Conservation (phyloP, 177 flowering plant genomes). For the Telopea speciosissima region DNA sequence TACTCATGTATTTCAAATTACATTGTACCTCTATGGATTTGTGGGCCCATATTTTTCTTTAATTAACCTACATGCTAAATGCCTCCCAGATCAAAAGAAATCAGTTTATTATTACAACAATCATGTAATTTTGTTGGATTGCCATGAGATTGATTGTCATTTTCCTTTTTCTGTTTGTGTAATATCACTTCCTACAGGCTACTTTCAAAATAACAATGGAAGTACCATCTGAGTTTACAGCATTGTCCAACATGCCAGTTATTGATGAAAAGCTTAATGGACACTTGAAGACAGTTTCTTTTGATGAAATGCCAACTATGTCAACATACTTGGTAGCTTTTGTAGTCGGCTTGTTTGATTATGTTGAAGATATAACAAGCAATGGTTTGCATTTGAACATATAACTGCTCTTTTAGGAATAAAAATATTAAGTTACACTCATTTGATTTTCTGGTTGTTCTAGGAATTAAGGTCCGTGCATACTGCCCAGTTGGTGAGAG, state of each 20-base stretch:
- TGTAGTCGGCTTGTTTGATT: slow-evolving; percentile 92
- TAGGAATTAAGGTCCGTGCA: slow-evolving; percentile 85
- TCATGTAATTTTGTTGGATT: not conserved
- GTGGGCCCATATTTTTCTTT: not conserved
- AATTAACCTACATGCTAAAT: not conserved
- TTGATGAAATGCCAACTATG: slow-evolving; percentile 88
- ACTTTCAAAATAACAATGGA: slow-evolving; percentile 79
- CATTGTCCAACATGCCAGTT: slow-evolving; percentile 96
- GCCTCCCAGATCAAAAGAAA: not conserved
- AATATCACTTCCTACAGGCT: slow-evolving; percentile 43
- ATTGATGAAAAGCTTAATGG: slow-evolving; percentile 62
- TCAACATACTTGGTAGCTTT: slow-evolving; percentile 94
- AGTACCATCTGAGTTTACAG: slow-evolving; percentile 70
- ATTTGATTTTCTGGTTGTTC: slow-evolving; percentile 2
- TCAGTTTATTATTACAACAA: not conserved
- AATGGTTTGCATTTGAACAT: slow-evolving; percentile 50
- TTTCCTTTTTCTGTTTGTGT: no score
- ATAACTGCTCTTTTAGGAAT: not conserved
- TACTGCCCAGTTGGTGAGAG: slow-evolving; percentile 85
- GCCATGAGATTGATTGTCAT: not conserved
- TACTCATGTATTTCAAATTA: not conserved
- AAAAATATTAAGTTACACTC: no score
- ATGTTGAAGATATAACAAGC: slow-evolving; percentile 68
- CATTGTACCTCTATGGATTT: not conserved
- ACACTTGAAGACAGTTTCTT: slow-evolving; percentile 55